Percentiles rank a stretch among this genome's conserved stretches.
Evolutionary conservation across 2,329 filamentous ascomycete species (phyloP).

Genomic region (Scedosporium aurantiacum): DNA sequence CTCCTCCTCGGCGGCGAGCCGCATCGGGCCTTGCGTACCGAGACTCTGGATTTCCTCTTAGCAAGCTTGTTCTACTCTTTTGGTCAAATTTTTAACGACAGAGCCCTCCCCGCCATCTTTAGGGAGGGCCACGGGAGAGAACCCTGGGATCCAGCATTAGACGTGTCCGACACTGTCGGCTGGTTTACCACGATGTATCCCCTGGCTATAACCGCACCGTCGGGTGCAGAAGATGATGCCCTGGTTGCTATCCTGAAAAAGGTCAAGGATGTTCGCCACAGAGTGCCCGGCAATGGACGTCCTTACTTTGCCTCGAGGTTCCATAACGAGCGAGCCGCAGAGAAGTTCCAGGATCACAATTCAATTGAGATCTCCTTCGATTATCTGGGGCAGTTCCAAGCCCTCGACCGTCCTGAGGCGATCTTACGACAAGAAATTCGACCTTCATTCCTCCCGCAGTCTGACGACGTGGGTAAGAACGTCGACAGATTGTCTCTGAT

Average conservation of each 20-base stretch:
- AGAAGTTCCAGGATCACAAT: conserved; percentile 22
- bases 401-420: conserved; percentile 26
- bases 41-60: conserved; percentile 22
- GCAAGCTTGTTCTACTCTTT: conserved; percentile 20
- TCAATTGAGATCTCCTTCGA: conserved; percentile 37
- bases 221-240: background rate
- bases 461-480: conserved; percentile 1
- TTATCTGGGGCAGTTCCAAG: conserved; percentile 33
- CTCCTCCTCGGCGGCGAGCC: conserved; percentile 12
- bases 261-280: conserved; percentile 24
- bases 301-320: conserved; percentile 26
- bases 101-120: conserved; percentile 16
- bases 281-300: conserved; percentile 22
- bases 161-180: conserved; percentile 23
- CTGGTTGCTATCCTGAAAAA: background rate
- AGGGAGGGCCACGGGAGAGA: conserved; percentile 24
- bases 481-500: conserved; percentile 11
- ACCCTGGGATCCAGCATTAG: conserved; percentile 17
- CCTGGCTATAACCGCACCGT: conserved; percentile 4
- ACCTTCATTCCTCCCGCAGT: background rate
- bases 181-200: conserved; percentile 28
- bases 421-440: conserved; percentile 2
- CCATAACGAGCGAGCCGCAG: conserved; percentile 17
- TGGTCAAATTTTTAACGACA: conserved; percentile 17
- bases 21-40: conserved; percentile 17